Conservation (phyloP, 495 filamentous ascomycete genomes). For the Aspergillus taichungensis region DNA sequence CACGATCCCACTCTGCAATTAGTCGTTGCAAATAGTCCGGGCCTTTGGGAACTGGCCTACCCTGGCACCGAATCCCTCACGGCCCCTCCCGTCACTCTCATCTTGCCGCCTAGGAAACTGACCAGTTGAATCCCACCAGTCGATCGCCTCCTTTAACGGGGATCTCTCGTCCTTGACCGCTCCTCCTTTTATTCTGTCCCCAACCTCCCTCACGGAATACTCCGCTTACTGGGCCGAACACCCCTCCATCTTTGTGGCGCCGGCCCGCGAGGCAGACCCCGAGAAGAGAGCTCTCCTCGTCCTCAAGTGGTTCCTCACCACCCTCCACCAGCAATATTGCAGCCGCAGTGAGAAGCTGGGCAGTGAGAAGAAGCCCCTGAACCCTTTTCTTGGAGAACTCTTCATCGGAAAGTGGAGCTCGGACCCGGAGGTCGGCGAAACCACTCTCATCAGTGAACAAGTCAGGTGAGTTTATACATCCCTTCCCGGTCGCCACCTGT, state of each 20-base stretch:
- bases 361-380: conserved; percentile 96
- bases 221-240: conserved; percentile 97
- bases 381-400: conserved; percentile 82
- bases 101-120: conserved; percentile 1
- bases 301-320: conserved; percentile 94
- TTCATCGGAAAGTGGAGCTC: conserved; percentile 86
- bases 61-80: not conserved
- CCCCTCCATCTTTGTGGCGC: conserved; percentile 77
- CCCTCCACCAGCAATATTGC: conserved; percentile 89
- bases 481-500: not conserved
- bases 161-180: conserved; percentile 91
- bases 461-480: conserved; percentile 50
- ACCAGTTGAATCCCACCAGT: conserved; percentile 39
- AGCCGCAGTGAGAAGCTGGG: conserved; percentile 84
- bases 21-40: no score
- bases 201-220: conserved; percentile 87
- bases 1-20: no score
- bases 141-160: conserved; percentile 93
- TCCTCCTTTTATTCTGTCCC: conserved; percentile 90
- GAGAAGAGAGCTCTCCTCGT: conserved; percentile 80
- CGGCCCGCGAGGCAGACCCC: conserved; percentile 70
- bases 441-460: conserved; percentile 67
- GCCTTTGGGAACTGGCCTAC: no score
- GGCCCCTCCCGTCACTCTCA: not conserved
- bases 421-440: conserved; percentile 56